Evolutionary conservation across 331 rosid genomes (phyloP), one percentile per base, ranked within the genome.

Genomic region (Telfairia occidentalis): DNA sequence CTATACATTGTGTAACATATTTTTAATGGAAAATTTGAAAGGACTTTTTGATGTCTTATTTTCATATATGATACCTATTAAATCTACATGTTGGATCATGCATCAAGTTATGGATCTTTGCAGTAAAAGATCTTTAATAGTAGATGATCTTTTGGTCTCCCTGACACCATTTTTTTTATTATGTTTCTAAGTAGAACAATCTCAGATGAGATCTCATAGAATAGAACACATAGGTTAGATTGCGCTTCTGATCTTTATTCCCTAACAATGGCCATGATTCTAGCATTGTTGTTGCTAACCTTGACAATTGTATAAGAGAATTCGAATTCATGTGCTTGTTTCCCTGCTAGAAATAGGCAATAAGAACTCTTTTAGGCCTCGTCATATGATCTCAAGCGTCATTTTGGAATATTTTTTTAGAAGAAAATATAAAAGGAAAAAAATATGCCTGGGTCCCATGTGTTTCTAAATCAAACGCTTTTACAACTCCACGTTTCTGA

Each of bases 11-110:
- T 43, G 76, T 78, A 74, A 53, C 76, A 30, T 28, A 49, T 28
- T 29, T 42, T 24, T 75, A 43, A 75, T 55, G 53, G 4, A 24
- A 66, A 26, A 38, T 76, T 76, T 28, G 23, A 60, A 18, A 78
- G 65, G 71, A 60, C 57, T 70, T 57, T 70, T 70, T 40, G 45
- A 43, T 28, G 24, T 70, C 75, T 70, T 70, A 77, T 79, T 64
- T 57, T 71, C 16, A 19, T n/a, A 64, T 38, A 37, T 75, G 38
- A 38, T 49, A 34, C 57, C 30, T 40, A 50, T 19, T 38, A 38
- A 64, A 64, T 64, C 72, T 64, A 37, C 32, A 40, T 40, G 21
- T 66, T 40, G 73, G 21, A 66, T 40, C 35, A 40, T 66, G 32
- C 73, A 26, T 38, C 38, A 19, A 35, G 37, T 64, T n/a, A 40